Conservation (phyloP, 2,329 filamentous ascomycete species). For the Lachnellula cervina region DNA sequence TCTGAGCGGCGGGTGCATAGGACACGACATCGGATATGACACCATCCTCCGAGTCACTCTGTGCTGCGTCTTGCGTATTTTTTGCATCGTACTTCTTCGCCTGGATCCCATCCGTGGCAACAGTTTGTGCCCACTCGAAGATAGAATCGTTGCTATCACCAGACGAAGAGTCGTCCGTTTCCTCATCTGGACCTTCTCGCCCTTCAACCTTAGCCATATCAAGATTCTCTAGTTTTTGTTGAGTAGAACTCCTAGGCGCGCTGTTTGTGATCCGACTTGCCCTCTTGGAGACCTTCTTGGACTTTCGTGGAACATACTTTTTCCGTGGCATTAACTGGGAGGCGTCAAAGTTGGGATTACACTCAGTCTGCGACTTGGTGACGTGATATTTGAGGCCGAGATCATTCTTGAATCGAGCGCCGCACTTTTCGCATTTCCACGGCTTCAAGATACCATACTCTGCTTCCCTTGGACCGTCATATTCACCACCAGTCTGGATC, state of each 20-base stretch:
- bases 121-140: constrained; percentile 18
- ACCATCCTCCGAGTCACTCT: too few species aligned
- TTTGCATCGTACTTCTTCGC: neutral
- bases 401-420: constrained; percentile 28
- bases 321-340: neutral
- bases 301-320: constrained; percentile 2
- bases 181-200: neutral
- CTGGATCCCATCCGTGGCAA: constrained; percentile 1
- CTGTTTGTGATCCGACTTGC: too few species aligned
- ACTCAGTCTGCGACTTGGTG: constrained; percentile 26
- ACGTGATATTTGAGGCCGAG: constrained; percentile 32
- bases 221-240: neutral
- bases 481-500: constrained; percentile 12
- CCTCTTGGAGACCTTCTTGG: neutral
- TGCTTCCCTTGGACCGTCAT: constrained; percentile 9
- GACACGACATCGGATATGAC: too few species aligned
- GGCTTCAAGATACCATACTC: constrained; percentile 21
- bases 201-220: neutral
- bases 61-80: neutral
- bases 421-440: constrained; percentile 29
- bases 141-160: constrained; percentile 20
- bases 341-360: constrained; percentile 29
- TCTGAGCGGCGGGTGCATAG: too few species aligned
- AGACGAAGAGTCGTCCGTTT: constrained; percentile 2
- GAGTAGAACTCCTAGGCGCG: too few species aligned